Conservation (phyloP, 768 basidiomycete species). For the Mycena capillaripes region DNA sequence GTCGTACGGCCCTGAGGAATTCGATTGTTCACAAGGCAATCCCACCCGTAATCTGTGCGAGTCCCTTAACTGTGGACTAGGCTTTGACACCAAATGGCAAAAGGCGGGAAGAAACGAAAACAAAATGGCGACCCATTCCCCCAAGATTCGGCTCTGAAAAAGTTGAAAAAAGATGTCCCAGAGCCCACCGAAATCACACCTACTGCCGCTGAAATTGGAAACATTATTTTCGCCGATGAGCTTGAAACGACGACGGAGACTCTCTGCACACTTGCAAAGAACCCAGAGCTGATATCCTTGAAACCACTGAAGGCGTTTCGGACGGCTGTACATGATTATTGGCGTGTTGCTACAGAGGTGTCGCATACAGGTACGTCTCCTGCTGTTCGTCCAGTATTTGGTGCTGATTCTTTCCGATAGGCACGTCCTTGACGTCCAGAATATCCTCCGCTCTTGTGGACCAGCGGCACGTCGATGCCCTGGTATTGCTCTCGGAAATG, state of each 20-base stretch:
- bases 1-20: too few relatives aligned
- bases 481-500: constrained; percentile 68
- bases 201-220: constrained; percentile 42
- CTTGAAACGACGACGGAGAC: constrained; percentile 56
- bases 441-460: constrained; percentile 59
- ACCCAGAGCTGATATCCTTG: constrained; percentile 48
- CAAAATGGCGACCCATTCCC: constrained; percentile 29
- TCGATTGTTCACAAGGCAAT: too few relatives aligned
- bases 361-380: constrained; percentile 49
- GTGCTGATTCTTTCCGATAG: constrained; percentile 29
- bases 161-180: constrained; percentile 28
- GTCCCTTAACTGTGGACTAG: too few relatives aligned
- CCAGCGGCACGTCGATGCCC: constrained; percentile 61
- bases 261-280: constrained; percentile 44
- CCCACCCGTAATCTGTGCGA: too few relatives aligned
- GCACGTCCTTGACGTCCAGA: constrained; percentile 52
- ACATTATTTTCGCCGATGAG: constrained; percentile 51
- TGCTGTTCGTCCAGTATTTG: not conserved
- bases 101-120: constrained; percentile 44
- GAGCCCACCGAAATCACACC: not conserved
- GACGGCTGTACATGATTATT: constrained; percentile 55
- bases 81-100: constrained; percentile 37
- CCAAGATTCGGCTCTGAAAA: constrained; percentile 29
- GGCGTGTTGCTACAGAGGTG: constrained; percentile 49
- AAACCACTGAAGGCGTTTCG: constrained; percentile 53